Conservation (phyloP, 148 eudicot species). For the Salicornia ramosissima region DNA sequence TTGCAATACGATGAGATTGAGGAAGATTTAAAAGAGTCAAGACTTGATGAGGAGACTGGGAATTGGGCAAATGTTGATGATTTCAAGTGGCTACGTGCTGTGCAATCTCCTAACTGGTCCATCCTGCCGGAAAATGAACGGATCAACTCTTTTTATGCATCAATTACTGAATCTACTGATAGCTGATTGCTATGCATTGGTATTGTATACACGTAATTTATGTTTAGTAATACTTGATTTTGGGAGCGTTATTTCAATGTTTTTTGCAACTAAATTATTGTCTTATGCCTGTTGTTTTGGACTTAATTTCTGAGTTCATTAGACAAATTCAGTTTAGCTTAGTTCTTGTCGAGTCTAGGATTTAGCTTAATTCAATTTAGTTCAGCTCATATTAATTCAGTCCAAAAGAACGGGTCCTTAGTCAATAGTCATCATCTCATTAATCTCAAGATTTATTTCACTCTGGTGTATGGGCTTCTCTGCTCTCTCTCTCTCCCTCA, state of each 20-base stretch:
- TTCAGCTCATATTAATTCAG: too few relatives aligned
- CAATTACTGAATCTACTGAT: slow-evolving; percentile 28
- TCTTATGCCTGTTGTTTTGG: too few relatives aligned
- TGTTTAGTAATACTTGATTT: slow-evolving; percentile 3
- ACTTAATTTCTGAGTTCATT: too few relatives aligned
- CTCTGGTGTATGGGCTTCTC: background rate
- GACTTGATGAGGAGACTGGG: slow-evolving; percentile 66
- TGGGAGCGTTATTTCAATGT: background rate
- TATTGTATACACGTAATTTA: background rate
- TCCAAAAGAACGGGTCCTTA: too few relatives aligned
- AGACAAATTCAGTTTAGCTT: too few relatives aligned
- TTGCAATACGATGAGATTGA: slow-evolving; percentile 65
- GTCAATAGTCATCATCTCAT: background rate
- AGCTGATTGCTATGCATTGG: slow-evolving; percentile 5
- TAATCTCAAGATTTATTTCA: background rate
- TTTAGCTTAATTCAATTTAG: too few relatives aligned
- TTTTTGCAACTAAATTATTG: background rate
- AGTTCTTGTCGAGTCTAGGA: too few relatives aligned
- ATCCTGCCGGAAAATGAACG: slow-evolving; percentile 61
- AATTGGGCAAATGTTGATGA: slow-evolving; percentile 90
- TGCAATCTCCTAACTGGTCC: slow-evolving; percentile 84
- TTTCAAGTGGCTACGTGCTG: slow-evolving; percentile 79
- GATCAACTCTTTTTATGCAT: slow-evolving; percentile 29
- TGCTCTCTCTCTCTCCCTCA: background rate
- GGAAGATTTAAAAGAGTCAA: slow-evolving; percentile 52